Percentiles rank a stretch among this genome's conserved stretches.
Conservation (phyloP, 495 filamentous ascomycete genomes). For the Cetradonia linearis region DNA sequence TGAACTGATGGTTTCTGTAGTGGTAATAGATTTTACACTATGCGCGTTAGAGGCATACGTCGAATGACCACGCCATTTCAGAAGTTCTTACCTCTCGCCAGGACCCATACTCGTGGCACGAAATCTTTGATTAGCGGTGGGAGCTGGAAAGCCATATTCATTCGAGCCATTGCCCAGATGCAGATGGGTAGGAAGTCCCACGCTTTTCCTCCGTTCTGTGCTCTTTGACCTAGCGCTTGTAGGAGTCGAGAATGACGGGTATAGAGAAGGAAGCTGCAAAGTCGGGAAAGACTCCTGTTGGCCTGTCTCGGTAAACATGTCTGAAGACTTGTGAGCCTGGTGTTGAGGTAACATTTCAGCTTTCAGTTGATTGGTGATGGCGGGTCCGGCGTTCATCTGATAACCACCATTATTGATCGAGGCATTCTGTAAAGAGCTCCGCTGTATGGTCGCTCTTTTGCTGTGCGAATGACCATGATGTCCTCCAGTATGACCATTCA, state of each 20-base stretch:
- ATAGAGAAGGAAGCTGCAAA: slow-evolving; percentile 13
- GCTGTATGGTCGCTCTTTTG: slow-evolving; percentile 11
- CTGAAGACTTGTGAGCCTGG: slow-evolving; percentile 4
- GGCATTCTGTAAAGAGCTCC: slow-evolving; percentile 15
- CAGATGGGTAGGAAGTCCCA: slow-evolving; percentile 24
- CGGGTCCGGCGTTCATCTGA: slow-evolving; percentile 9
- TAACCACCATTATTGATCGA: slow-evolving; percentile 14
- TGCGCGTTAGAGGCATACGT: slow-evolving; percentile 3
- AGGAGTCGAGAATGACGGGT: slow-evolving; percentile 18
- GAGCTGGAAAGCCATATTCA: slow-evolving; percentile 19
- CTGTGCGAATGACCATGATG: slow-evolving; percentile 23
- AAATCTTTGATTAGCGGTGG: slow-evolving; percentile 10
- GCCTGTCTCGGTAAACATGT: not conserved
- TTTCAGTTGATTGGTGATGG: slow-evolving; percentile 3
- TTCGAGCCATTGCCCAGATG: slow-evolving; percentile 15
- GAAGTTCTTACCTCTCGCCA: slow-evolving; percentile 9
- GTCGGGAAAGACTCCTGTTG: slow-evolving; percentile 7
- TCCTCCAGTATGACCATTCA: slow-evolving; percentile 8
- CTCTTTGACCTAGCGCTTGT: slow-evolving; percentile 20
- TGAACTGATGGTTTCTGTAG: slow-evolving; percentile 28
- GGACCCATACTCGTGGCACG: slow-evolving; percentile 2
- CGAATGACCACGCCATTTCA: not conserved
- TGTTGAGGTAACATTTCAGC: slow-evolving; percentile 10
- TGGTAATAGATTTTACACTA: slow-evolving; percentile 25
- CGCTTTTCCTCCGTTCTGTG: slow-evolving; percentile 24